Base-by-base conservation (phyloP, 2,329 filamentous ascomycete species). In the Colletotrichum theobromicola region DNA sequence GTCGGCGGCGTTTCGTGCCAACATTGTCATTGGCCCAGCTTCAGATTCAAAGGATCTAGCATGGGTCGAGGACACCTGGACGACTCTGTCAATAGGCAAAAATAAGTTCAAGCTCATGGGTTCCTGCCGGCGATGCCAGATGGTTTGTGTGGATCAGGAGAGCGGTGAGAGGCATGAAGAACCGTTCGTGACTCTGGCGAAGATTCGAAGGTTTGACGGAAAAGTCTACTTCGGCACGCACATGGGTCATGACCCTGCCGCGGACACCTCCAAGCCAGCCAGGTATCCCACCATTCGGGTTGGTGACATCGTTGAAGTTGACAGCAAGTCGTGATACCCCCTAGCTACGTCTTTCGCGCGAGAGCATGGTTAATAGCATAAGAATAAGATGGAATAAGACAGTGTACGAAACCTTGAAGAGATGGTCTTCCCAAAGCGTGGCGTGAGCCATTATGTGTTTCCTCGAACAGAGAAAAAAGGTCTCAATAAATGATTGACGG, bases 211-310 rank as follows among this genome's bases (percentile, higher is more conserved):
- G 71, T 92, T 95, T 76, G 92, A 94, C 66, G 95, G 95, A 2
- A 95, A 95, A 83, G 93, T 98, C 4, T 94, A 94, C 78, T 99
- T 99, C 86, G 97, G 97, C 6, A 92, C 94, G 74, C 96, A 99
- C 77, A 92, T 93, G 90, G 88, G 88, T 32, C 88, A 90, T 76
- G 80, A 85, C n/a, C 30, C 42, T 46, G 16, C 50, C 58, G 1
- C 76, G 73, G 21, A 77, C 67, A 37, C 74, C 78, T 78, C 75
- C 24, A 77, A 74, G 62, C 75, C 79, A n/a, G 75, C 64, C 4
- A 79, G 79, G 63, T 73, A 75, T 37, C 83, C 83, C 26, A 88
- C 86, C 2, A 87, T 92, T 67, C 80, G 81, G 65, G 85, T 91
- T 26, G 90, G 90, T 26, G 89, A 92, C 72, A 15, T 60, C 8